Conservation (phyloP, 768 basidiomycete species). For the Rhodotorula toruloides region DNA sequence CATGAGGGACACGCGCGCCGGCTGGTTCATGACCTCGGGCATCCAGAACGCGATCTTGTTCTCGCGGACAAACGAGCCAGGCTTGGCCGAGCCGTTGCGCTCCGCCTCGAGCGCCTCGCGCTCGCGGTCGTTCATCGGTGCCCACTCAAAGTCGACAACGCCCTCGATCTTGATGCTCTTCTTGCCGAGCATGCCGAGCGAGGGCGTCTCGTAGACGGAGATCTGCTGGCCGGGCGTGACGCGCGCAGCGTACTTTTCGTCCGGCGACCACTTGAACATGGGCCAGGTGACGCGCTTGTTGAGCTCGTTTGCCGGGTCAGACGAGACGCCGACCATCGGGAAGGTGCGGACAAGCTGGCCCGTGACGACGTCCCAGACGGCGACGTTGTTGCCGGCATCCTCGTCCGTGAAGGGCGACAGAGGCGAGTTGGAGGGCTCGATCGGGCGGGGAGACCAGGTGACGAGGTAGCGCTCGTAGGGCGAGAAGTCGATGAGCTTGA, state of each 20-base stretch:
- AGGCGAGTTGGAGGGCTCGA: slow-evolving; percentile 60
- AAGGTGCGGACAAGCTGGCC: slow-evolving; percentile 89
- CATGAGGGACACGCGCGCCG: slow-evolving; percentile 90
- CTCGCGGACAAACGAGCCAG: slow-evolving; percentile 53
- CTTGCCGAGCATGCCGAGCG: slow-evolving; percentile 89
- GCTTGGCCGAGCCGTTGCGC: slow-evolving; percentile 42
- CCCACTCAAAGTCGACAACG: slow-evolving; percentile 98
- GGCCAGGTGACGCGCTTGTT: slow-evolving; percentile 81
- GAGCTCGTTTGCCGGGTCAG: slow-evolving; percentile 50
- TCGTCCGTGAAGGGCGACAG: slow-evolving; percentile 65
- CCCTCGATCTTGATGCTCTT: slow-evolving; percentile 97
- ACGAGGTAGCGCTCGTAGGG: slow-evolving; percentile 94
- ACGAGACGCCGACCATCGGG: slow-evolving; percentile 53
- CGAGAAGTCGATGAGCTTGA: slow-evolving; percentile 94
- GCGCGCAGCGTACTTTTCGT: slow-evolving; percentile 89
- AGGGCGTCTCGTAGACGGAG: slow-evolving; percentile 89
- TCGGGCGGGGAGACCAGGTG: slow-evolving; percentile 94
- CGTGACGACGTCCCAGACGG: slow-evolving; percentile 97
- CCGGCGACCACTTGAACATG: slow-evolving; percentile 90
- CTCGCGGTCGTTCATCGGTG: slow-evolving; percentile 84
- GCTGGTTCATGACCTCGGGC: slow-evolving; percentile 91
- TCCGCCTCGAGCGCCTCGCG: slow-evolving; percentile 42
- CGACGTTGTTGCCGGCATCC: slow-evolving; percentile 93
- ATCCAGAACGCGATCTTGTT: slow-evolving; percentile 98
- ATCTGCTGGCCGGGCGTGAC: slow-evolving; percentile 87